These are phyloP conservation scores for Tieghemiomyces parasiticus DNA, from an alignment of 192 early-diverging fungal genomes.

Conservation along the genomic window DNA sequence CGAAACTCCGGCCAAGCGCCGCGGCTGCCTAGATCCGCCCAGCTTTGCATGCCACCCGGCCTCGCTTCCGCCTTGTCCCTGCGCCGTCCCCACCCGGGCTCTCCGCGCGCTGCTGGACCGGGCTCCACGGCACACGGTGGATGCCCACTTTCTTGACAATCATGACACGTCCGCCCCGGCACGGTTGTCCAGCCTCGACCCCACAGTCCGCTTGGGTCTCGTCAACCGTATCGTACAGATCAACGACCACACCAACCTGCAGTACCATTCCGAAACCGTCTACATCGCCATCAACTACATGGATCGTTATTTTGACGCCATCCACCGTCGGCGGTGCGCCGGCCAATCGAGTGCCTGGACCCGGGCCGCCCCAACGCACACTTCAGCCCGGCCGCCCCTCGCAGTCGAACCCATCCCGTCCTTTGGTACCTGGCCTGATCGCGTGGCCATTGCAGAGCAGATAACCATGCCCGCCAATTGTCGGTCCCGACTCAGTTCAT, in stretches of 20 bases:
- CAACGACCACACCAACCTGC: slow-evolving; percentile 1
- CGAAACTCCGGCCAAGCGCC: no score
- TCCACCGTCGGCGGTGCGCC: neutral
- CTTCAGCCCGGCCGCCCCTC: no score
- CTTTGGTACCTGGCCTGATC: no score
- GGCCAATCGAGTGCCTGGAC: neutral
- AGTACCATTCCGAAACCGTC: slow-evolving; percentile 7
- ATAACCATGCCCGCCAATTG: neutral
- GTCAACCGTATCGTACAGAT: slow-evolving; percentile 1
- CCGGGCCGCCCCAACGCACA: neutral
- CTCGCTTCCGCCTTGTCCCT: neutral
- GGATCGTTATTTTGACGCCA: slow-evolving; percentile 1
- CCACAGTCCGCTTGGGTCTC: neutral
- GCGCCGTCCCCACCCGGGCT: neutral
- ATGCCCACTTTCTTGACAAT: neutral
- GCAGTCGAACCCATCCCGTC: neutral
- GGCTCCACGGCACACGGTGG: neutral
- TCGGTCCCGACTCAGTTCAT: neutral
- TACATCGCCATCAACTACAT: slow-evolving; percentile 5
- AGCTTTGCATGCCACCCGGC: no score
- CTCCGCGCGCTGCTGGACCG: neutral
- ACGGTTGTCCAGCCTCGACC: neutral
- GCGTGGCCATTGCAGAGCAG: no score
- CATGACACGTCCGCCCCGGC: no score
- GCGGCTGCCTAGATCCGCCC: no score